A percentile compares a stretch with the other conserved stretches of the same genome.
phyloP scores from a whole-genome alignment of 2,329 filamentous ascomycete species.

The Trichophyton equinum region DNA sequence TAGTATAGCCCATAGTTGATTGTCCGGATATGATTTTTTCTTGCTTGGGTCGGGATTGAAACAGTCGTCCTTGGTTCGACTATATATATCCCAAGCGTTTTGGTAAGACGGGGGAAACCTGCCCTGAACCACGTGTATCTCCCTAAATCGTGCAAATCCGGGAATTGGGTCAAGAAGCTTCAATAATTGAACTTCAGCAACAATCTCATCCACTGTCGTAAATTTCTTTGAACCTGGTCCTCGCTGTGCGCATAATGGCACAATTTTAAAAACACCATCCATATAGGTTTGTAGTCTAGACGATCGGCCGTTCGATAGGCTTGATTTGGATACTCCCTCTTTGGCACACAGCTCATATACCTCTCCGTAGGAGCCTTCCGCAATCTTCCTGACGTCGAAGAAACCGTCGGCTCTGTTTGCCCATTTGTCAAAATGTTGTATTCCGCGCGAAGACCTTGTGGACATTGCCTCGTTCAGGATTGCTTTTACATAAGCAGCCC shows the following conservation, averaged over 20 bases:
- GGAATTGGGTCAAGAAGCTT: slow-evolving; percentile 47
- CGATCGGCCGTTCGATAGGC: slow-evolving; percentile 26
- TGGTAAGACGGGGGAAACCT: slow-evolving; percentile 42
- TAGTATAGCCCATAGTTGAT: slow-evolving; percentile 50
- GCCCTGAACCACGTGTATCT: slow-evolving; percentile 46
- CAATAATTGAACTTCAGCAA: slow-evolving; percentile 40
- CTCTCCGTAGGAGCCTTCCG: slow-evolving; percentile 54
- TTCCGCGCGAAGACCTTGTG: slow-evolving; percentile 22
- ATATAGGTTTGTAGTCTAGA: slow-evolving; percentile 29
- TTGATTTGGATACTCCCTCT: slow-evolving; percentile 24
- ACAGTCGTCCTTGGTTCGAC: slow-evolving; percentile 32
- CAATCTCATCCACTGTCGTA: slow-evolving; percentile 38
- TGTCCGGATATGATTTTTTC: slow-evolving; percentile 40
- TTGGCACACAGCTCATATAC: slow-evolving; percentile 46
- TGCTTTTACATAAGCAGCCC: slow-evolving; percentile 25
- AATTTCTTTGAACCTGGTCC: slow-evolving; percentile 32
- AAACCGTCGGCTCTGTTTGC: slow-evolving; percentile 26
- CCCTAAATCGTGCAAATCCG: slow-evolving; percentile 51
- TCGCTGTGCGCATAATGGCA: slow-evolving; percentile 32
- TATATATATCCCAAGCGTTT: slow-evolving; percentile 32
- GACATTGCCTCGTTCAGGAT: slow-evolving; percentile 30
- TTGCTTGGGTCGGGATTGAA: slow-evolving; percentile 46
- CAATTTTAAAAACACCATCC: slow-evolving; percentile 38
- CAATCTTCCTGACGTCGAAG: slow-evolving; percentile 45
- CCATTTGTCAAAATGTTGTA: slow-evolving; percentile 31